Conservation (phyloP, 192 early-diverging fungal species). For the Coemansia sp. region DNA sequence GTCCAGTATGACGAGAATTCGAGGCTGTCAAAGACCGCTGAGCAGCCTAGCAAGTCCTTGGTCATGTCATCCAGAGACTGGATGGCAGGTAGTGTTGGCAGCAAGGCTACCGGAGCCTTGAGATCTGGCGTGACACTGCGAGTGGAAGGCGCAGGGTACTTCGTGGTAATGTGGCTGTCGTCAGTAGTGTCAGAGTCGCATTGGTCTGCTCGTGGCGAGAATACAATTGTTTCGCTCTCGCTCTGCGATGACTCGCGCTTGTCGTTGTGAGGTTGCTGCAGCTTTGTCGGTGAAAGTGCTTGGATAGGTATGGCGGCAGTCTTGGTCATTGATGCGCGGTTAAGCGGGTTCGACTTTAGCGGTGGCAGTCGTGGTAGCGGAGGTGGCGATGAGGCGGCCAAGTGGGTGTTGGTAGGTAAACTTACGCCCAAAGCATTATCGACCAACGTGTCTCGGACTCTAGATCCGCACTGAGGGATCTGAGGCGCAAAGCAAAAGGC, state of each 20-base stretch:
- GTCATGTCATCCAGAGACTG: slow-evolving; percentile 39
- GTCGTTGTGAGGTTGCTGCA: slow-evolving; percentile 11
- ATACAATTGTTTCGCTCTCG: slow-evolving; percentile 50
- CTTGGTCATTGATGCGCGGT: neutral
- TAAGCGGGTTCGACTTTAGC: neutral
- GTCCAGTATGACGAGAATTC: slow-evolving; percentile 33
- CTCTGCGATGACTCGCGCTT: slow-evolving; percentile 52
- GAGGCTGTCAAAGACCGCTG: slow-evolving; percentile 19
- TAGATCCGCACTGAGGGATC: neutral
- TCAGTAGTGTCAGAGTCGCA: neutral
- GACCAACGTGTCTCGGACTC: slow-evolving; percentile 34
- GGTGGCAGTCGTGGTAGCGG: slow-evolving; percentile 7
- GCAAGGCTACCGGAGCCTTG: slow-evolving; percentile 8
- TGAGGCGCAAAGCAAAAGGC: slow-evolving; percentile 7
- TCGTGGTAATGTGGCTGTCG: neutral
- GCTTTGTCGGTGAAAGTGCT: neutral
- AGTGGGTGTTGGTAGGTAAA: neutral
- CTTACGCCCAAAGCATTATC: slow-evolving; percentile 11
- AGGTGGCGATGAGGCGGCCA: neutral
- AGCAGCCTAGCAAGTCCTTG: slow-evolving; percentile 29
- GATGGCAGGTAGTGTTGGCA: slow-evolving; percentile 30
- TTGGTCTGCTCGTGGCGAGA: slow-evolving; percentile 23
- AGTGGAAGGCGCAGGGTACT: neutral
- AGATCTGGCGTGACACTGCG: slow-evolving; percentile 8
- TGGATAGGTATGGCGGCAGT: neutral